These are phyloP conservation scores for Trichosporon inkin DNA, from an alignment of 1,284 basidiomycete species.

Conservation along the genomic window DNA sequence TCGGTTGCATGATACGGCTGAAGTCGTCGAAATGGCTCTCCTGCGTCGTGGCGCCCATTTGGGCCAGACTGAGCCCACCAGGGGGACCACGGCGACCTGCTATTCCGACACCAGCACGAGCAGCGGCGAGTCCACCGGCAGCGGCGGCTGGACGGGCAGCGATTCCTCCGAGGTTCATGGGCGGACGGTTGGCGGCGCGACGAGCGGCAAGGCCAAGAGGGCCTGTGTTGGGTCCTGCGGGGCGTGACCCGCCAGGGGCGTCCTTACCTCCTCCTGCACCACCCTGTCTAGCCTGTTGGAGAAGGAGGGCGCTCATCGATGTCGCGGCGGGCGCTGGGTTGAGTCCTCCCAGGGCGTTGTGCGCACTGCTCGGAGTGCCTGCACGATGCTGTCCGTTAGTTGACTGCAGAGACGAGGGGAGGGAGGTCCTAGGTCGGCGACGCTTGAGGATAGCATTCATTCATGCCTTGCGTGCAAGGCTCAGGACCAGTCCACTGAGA, in stretches of 20 bases:
- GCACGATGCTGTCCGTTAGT: constrained; percentile 7
- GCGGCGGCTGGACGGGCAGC: constrained; percentile 16
- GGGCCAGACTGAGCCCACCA: constrained; percentile 37
- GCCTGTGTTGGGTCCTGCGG: constrained; percentile 39
- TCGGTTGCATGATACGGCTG: constrained; percentile 90
- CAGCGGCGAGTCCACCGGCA: constrained; percentile 30
- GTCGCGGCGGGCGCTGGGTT: constrained; percentile 36
- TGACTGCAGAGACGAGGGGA: too few relatives aligned
- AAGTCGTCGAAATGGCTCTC: constrained; percentile 71
- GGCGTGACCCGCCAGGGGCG: constrained; percentile 17
- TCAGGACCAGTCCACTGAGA: too few relatives aligned
- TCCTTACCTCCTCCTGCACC: constrained; percentile 16
- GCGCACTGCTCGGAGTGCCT: constrained; percentile 20
- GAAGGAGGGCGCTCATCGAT: constrained; percentile 44
- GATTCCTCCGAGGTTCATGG: constrained; percentile 33
- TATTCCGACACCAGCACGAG: constrained; percentile 29
- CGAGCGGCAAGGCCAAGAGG: constrained; percentile 46
- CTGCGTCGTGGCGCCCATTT: constrained; percentile 17
- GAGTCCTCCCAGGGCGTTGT: constrained; percentile 16
- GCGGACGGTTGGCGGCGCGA: constrained; percentile 35
- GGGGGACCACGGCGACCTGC: constrained; percentile 42
- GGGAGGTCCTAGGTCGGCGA: too few relatives aligned
- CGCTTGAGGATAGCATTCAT: too few relatives aligned
- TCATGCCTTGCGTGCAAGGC: too few relatives aligned
- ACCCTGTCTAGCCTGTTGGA: constrained; percentile 33